Evolutionary conservation across 1,139 yeast genomes (phyloP).

Genomic region (Suhomyces bolitotheri): DNA sequence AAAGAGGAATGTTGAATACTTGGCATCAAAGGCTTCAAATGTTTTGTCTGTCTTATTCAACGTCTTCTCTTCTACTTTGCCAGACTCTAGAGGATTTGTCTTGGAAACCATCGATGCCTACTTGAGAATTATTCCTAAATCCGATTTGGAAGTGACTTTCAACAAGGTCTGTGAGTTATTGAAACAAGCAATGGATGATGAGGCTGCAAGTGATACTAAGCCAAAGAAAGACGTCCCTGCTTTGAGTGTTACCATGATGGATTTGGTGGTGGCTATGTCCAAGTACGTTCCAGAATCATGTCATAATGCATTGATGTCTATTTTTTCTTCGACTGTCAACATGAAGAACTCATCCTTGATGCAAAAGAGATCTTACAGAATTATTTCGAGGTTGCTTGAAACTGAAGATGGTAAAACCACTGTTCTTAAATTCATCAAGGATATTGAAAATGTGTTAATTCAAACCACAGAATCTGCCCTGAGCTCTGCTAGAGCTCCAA

Average conservation of each 20-base stretch:
- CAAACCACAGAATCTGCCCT: conserved; percentile 61
- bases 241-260: conserved; percentile 84
- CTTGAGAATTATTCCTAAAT: conserved; percentile 65
- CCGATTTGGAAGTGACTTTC: conserved; percentile 73
- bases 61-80: conserved; percentile 81
- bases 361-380: conserved; percentile 90
- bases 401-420: conserved; percentile 63
- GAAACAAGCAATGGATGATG: conserved; percentile 73
- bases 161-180: conserved; percentile 81
- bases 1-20: conserved; percentile 54
- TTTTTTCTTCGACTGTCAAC: conserved; percentile 69
- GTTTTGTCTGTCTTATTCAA: conserved; percentile 85
- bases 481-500: conserved; percentile 76
- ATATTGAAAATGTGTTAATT: conserved; percentile 62
- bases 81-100: conserved; percentile 81
- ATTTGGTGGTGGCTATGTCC: conserved; percentile 82
- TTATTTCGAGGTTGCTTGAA: conserved; percentile 69
- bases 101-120: conserved; percentile 84
- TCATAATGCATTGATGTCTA: conserved; percentile 72
- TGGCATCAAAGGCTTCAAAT: conserved; percentile 69
- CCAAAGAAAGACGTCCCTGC: conserved; percentile 42
- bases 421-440: conserved; percentile 49
- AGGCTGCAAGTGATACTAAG: conserved; percentile 24
- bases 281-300: conserved; percentile 73
- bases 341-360: conserved; percentile 59